These are phyloP conservation scores for Sporothrix phasma DNA, from an alignment of 2,329 filamentous ascomycete genomes.

Conservation along the genomic window DNA sequence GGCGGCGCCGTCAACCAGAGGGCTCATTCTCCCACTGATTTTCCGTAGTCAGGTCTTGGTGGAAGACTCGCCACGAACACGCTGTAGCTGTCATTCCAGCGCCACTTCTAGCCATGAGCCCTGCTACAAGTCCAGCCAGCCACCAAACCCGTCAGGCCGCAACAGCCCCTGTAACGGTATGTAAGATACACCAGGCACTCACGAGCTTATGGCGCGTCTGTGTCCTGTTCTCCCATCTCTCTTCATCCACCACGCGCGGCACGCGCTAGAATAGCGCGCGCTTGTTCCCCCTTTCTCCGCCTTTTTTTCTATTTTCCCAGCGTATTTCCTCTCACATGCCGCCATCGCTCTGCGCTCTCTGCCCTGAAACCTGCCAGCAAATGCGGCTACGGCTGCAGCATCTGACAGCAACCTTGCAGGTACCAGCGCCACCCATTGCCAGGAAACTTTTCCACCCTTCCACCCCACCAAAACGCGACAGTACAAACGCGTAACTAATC, in stretches of 20 bases:
- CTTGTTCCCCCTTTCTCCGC: not conserved
- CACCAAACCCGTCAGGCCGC: not conserved
- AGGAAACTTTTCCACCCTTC: too few species aligned
- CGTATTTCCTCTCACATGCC: not conserved
- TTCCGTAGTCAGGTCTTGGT: too few species aligned
- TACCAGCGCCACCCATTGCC: not conserved
- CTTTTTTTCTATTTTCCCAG: not conserved
- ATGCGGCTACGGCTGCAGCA: not conserved
- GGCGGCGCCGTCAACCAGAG: not conserved
- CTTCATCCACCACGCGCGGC: slow-evolving; percentile 1
- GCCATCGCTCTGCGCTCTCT: too few species aligned
- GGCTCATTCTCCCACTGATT: too few species aligned
- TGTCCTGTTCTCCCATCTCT: not conserved
- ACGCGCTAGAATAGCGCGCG: not conserved
- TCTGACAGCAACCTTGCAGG: not conserved
- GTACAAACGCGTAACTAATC: not conserved
- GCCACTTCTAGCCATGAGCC: not conserved
- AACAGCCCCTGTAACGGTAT: not conserved
- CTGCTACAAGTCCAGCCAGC: not conserved
- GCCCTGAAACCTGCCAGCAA: not conserved
- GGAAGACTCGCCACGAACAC: not conserved
- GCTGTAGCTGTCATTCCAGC: slow-evolving; percentile 2
- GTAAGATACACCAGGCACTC: too few species aligned
- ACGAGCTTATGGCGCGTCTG: too few species aligned
- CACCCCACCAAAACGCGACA: not conserved